A percentile compares a stretch with the other conserved stretches of the same genome.
These are phyloP conservation scores for Paradendryphiella salina DNA, from an alignment of 2,329 filamentous ascomycete species.

Conservation along the genomic window DNA sequence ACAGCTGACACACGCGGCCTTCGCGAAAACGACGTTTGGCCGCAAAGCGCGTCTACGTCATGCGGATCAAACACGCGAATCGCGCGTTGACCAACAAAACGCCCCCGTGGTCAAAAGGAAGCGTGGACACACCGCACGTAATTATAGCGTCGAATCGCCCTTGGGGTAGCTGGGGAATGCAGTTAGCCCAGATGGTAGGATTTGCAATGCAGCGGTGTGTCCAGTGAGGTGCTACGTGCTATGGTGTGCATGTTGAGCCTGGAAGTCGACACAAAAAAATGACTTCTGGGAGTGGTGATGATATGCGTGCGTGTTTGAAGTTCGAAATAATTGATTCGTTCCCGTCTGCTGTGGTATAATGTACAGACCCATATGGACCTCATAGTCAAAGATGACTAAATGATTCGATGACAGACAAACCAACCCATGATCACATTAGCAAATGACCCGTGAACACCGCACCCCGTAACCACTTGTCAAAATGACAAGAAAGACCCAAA, in stretches of 20 bases:
- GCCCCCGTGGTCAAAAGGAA: not conserved
- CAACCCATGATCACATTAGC: conserved; percentile 58
- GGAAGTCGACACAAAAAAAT: not conserved
- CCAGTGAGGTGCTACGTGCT: too few relatives aligned
- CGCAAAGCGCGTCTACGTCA: not conserved
- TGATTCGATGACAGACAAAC: conserved; percentile 49
- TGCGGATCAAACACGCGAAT: not conserved
- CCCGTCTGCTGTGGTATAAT: conserved; percentile 49
- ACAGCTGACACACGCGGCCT: too few relatives aligned
- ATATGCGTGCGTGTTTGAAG: conserved; percentile 26
- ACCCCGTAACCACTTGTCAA: conserved; percentile 52
- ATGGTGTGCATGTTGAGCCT: too few relatives aligned
- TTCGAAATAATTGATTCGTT: conserved; percentile 49
- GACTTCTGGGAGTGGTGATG: not conserved
- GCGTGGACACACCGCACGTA: not conserved
- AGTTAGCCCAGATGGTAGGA: too few relatives aligned
- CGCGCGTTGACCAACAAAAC: not conserved
- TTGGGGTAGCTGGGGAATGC: too few relatives aligned
- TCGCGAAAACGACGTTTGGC: too few relatives aligned
- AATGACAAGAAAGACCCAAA: conserved; percentile 57
- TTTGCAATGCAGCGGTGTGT: too few relatives aligned
- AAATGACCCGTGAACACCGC: conserved; percentile 52
- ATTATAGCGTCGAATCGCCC: too few relatives aligned
- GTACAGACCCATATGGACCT: conserved; percentile 48
- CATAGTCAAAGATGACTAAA: conserved; percentile 45